These are phyloP conservation scores for Paxillus involutus DNA, from an alignment of 768 basidiomycete species.

Conservation along the genomic window DNA sequence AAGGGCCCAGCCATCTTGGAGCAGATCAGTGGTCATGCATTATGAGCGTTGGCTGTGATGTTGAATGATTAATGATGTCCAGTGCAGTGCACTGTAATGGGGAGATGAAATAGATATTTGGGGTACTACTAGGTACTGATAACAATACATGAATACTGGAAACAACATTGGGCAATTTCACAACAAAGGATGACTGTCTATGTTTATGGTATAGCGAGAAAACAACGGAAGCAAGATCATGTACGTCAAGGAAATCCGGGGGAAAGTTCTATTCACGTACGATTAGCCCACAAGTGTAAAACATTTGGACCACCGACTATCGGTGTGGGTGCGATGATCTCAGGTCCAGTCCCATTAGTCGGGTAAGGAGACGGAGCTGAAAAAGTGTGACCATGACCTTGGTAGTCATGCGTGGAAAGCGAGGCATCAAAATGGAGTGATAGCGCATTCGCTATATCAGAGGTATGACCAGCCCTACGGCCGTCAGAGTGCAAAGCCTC, in stretches of 20 bases:
- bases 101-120: conserved; percentile 1
- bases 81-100: background rate
- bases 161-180: conserved; percentile 10
- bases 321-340: conserved; percentile 34
- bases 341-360: conserved; percentile 16
- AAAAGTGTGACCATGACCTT: conserved; percentile 12
- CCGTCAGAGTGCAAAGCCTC: conserved; percentile 17
- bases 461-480: conserved; percentile 14
- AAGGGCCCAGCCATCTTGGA: conserved; percentile 3
- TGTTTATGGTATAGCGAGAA: conserved; percentile 4
- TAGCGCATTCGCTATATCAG: conserved; percentile 32
- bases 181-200: conserved; percentile 17
- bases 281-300: conserved; percentile 34
- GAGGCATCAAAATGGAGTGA: conserved; percentile 38
- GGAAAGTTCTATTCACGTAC: conserved; percentile 21
- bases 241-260: background rate
- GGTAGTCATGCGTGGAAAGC: conserved; percentile 25
- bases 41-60: background rate
- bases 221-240: background rate
- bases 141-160: conserved; percentile 23
- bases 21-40: background rate
- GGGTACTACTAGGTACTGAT: conserved; percentile 8
- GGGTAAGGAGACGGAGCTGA: conserved; percentile 18
- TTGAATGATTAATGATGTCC: background rate
- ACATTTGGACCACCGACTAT: conserved; percentile 35